Evolutionary conservation across 2,329 filamentous ascomycete species (phyloP), one percentile per base, ranked within the genome.

Genomic region (Acephala macrosclerotiorum): DNA sequence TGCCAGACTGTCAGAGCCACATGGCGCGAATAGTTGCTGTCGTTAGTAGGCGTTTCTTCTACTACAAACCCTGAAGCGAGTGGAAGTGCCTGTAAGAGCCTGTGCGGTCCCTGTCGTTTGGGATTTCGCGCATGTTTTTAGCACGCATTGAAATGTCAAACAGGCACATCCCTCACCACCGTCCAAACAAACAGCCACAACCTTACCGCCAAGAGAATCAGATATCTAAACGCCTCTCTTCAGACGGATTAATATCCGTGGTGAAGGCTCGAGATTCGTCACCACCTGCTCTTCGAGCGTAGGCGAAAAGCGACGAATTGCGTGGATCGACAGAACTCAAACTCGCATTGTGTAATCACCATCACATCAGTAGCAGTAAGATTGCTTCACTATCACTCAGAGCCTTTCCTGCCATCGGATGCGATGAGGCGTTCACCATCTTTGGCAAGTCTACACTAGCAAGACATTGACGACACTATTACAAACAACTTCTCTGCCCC

Each of bases 221-320:
- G 56, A 58, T 40, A 61, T 40, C 25, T 53, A 20, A 25, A 49
- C 36, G 25, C 57, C 47, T 42, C 56, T 58, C 55, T 65, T 68
- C 66, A 66, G 55, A 62, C 51, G 51, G 29, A 18, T 33, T 49
- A 29, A 56, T 29, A 57, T 25, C 45, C 45, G 55, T 61, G 35
- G 40, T 63, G 40, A 47, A 59, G 57, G 59, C 57, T 58, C 49
- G 36, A 66, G 63, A 64, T 63, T 71, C 69, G 69, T 71, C 69
- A 71, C 64, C 69, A 70, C 35, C 36, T 67, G 38, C 65, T 64
- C 14, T 29, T 22, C 36, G 29, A 33, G 29, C 9, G 29, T 33
- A n/a, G 29, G 29, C 9, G 29, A 33, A 33, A 33, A 42, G 38
- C 38, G 36, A 38, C 36, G 4, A 62, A 56, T 40, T 61, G 38